Percentiles rank a stretch among this genome's conserved stretches.
Conservation (phyloP, 352 stramenopile species). For the Pythium angustatum region DNA sequence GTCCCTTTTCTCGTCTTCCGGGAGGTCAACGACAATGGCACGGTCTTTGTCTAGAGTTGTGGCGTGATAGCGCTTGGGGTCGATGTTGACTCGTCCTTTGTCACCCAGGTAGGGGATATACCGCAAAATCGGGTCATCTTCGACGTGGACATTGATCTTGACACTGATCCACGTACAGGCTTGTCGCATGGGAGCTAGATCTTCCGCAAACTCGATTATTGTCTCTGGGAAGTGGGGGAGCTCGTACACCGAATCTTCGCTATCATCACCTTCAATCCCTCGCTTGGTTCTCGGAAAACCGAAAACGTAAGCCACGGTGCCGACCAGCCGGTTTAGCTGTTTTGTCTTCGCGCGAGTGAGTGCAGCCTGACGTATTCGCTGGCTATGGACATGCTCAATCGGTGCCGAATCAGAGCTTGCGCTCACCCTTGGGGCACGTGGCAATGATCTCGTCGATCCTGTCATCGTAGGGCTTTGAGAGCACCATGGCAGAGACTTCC, state of each 20-base stretch:
- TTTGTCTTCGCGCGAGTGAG: background rate
- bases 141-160: conserved; percentile 67
- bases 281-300: conserved; percentile 10
- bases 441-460: background rate
- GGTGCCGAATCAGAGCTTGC: conserved; percentile 11
- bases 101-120: conserved; percentile 92
- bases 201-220: conserved; percentile 44
- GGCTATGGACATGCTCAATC: conserved; percentile 23
- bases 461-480: background rate
- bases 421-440: background rate
- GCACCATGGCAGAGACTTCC: conserved; percentile 33
- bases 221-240: conserved; percentile 46
- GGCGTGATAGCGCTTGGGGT: conserved; percentile 56
- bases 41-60: conserved; percentile 64
- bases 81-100: conserved; percentile 47
- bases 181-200: conserved; percentile 47
- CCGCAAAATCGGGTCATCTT: conserved; percentile 83
- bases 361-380: conserved; percentile 10
- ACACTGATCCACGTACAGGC: conserved; percentile 73
- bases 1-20: conserved; percentile 1
- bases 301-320: conserved; percentile 24
- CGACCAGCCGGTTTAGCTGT: conserved; percentile 16
- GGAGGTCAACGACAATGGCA: conserved; percentile 38
- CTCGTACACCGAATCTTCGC: conserved; percentile 20
- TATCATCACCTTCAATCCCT: background rate